Base-by-base conservation (phyloP, 2,329 filamentous ascomycete genomes). In the Xylariaceae sp. region DNA sequence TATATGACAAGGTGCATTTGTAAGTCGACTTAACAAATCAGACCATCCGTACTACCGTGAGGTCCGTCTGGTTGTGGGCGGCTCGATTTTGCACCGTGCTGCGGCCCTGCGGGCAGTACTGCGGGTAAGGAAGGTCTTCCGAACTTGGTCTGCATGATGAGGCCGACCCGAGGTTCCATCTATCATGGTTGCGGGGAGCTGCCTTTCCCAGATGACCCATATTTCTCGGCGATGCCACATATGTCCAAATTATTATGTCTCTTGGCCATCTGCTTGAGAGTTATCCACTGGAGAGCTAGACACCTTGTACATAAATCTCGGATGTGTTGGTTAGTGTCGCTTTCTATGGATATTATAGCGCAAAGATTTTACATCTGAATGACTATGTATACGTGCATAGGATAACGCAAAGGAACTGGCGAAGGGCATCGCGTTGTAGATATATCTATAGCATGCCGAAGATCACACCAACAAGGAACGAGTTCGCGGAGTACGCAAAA, bases 201-300 rank as follows among this genome's bases (percentile, higher is more conserved):
- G 40, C 53, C 57, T 53, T 56, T 60, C 57, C 47, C 28, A 41
- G 53, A 34, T 44, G 53, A 41, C 51, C 40, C 46, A 44, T 29
- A 26, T 46, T 51, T 41, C 33, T 50, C 41, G 16, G 40, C 21
- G 40, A 45, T 16, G 5, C 40, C 21, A 14, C 12, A 23, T 11
- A 12, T 23, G 39, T n/a, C n/a, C 17, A 45, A 37, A 33, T 34
- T 9, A 16, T 24, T 47, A 34, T 34, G 29, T 46, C 33, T 52
- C 26, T 11, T 17, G 26, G 47, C 33, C 11, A 39, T 11, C 19
- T 16, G 14, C n/a, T 16, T 43, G 17, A 43, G 23, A 34, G 16
- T 50, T 16, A 17, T 33, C 14, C 24, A 12, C n/a, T n/a, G 26
- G 17, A 11, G 46, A 29, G 36, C 16, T 23, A 6, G 34, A 29